A percentile compares a stretch with the other conserved stretches of the same genome.
phyloP scores from a whole-genome alignment of 306 rosid species.

The Alnus rubra region DNA sequence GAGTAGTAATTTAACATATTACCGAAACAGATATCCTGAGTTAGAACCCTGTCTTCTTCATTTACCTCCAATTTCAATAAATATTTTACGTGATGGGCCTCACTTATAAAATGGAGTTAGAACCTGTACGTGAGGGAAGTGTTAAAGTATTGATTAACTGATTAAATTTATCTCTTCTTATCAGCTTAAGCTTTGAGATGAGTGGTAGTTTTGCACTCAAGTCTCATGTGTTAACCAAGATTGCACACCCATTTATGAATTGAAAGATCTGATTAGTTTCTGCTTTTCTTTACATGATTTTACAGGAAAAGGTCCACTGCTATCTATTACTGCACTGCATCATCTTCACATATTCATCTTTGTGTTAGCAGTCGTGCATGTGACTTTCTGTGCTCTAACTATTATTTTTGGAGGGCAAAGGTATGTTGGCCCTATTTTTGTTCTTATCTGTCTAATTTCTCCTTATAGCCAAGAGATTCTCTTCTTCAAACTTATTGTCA shows the following conservation, averaged over 20 bases:
- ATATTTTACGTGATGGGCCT: too few species aligned
- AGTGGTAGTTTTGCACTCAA: not conserved
- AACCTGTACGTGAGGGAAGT: too few species aligned
- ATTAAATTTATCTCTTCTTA: too few species aligned
- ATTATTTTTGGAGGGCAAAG: constrained; percentile 35
- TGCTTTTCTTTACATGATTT: not conserved
- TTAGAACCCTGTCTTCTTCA: too few species aligned
- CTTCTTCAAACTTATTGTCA: not conserved
- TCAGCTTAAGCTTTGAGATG: too few species aligned
- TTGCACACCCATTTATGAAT: not conserved
- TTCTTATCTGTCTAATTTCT: not conserved
- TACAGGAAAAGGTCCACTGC: constrained; percentile 37
- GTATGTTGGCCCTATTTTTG: constrained; percentile 2
- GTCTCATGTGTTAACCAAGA: not conserved
- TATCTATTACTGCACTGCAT: constrained; percentile 36
- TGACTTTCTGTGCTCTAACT: constrained; percentile 38
- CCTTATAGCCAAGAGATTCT: not conserved
- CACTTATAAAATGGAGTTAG: too few species aligned
- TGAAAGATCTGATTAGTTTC: not conserved
- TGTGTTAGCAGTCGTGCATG: constrained; percentile 43
- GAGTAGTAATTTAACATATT: too few species aligned
- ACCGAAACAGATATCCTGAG: too few species aligned
- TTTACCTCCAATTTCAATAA: too few species aligned
- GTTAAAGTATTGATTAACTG: too few species aligned
- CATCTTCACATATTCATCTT: constrained; percentile 48